These are phyloP conservation scores for Kwoniella sp. DNA, from an alignment of 768 basidiomycete species.

Conservation along the genomic window DNA sequence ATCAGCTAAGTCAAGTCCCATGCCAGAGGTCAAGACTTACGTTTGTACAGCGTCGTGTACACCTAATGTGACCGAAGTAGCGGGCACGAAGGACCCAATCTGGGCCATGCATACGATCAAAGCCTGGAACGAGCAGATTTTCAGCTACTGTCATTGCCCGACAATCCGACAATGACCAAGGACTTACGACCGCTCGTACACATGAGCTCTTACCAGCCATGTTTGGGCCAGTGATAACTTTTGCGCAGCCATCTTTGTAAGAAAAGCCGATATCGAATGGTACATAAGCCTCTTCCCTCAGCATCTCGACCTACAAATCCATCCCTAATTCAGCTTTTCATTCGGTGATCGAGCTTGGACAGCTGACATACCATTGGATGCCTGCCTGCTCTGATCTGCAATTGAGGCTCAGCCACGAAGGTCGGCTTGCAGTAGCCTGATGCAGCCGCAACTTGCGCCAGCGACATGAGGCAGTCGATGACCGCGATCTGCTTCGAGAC, in stretches of 20 bases:
- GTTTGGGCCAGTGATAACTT: conserved; percentile 59
- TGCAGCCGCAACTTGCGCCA: conserved; percentile 76
- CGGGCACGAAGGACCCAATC: conserved; percentile 88
- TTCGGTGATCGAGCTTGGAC: too few relatives aligned
- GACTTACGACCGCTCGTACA: conserved; percentile 60
- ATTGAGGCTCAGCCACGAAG: conserved; percentile 65
- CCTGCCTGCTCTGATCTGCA: conserved; percentile 79
- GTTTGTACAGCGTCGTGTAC: conserved; percentile 82
- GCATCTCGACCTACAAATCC: conserved; percentile 62
- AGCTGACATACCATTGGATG: conserved; percentile 77
- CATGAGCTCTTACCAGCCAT: conserved; percentile 73
- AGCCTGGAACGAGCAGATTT: conserved; percentile 21
- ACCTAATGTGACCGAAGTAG: conserved; percentile 70
- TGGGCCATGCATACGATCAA: conserved; percentile 66
- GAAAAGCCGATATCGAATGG: conserved; percentile 77
- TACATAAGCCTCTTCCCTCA: conserved; percentile 78
- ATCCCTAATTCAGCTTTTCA: background rate
- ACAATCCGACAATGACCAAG: conserved; percentile 60
- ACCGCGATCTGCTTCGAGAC: conserved; percentile 77
- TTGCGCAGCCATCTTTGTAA: conserved; percentile 52
- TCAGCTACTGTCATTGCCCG: conserved; percentile 20
- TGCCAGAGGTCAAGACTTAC: too few relatives aligned
- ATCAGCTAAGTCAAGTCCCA: conserved; percentile 1
- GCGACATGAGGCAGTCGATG: conserved; percentile 79
- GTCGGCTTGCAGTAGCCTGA: conserved; percentile 75